Percentiles rank a stretch among this genome's conserved stretches.
These are phyloP conservation scores for Boechera stricta DNA, from an alignment of 345 rosid genomes.

Conservation along the genomic window DNA sequence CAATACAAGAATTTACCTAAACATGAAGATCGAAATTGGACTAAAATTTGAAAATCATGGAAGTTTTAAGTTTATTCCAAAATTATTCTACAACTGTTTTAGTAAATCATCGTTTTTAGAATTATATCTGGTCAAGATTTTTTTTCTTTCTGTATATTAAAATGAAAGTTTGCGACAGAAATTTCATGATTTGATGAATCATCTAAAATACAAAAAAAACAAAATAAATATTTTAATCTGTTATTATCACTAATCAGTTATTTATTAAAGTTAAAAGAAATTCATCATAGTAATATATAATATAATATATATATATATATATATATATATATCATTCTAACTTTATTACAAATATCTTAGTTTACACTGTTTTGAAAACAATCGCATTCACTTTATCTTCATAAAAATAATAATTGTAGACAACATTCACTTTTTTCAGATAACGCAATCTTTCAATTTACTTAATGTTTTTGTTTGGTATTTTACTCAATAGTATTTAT, in stretches of 20 bases:
- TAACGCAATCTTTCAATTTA: conserved; percentile 1
- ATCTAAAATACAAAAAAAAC: background rate
- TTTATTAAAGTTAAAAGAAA: background rate
- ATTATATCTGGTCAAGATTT: background rate
- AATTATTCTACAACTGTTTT: background rate
- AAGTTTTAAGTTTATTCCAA: background rate
- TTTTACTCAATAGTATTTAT: conserved; percentile 1
- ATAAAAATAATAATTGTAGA: background rate
- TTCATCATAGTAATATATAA: background rate
- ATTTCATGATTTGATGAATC: background rate
- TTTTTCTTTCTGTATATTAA: background rate
- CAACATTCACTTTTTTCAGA: conserved; percentile 5
- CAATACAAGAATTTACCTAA: background rate
- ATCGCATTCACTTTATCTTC: background rate
- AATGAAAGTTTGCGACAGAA: background rate
- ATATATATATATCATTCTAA: too few relatives aligned
- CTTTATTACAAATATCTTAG: background rate
- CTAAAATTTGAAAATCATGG: background rate
- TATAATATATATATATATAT: too few relatives aligned
- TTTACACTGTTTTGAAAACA: background rate
- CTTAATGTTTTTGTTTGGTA: background rate
- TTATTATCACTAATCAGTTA: background rate
- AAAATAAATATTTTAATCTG: background rate
- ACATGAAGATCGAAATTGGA: background rate
- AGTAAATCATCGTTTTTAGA: background rate